Base-by-base conservation (phyloP, 139 green algal genomes). In the Micractinium conductrix region DNA sequence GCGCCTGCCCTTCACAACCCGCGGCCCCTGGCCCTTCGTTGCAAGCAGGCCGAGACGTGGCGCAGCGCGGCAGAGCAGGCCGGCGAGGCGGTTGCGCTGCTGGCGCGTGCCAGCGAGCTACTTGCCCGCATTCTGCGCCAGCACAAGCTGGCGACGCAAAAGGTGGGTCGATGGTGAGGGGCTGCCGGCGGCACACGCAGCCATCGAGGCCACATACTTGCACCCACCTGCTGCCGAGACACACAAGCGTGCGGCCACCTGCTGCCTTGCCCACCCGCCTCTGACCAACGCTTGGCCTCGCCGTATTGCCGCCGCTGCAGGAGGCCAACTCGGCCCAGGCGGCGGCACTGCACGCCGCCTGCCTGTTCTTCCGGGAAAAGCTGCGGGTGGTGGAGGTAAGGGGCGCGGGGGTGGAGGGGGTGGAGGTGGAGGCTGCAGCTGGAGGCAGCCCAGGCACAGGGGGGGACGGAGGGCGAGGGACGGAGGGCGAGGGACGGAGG, bases 321-420 rank as follows among this genome's bases (percentile, higher is more conserved):
- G 80, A 63, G 22, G 80, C 80, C 1, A 37, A 85, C 26, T 37
- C 69, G 50, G 67, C 80, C 33, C 68, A 79, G 35, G 80, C 80
- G 17, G 44, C 68, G 30, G 76, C 16, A 8, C 48, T 85, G 48
- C 48, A 28, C 44, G 37, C n/a, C 67, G 26, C 79, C 37, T 79
- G 80, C 35, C 2, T n/a, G 16, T 70, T 62, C n/a, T 68, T 85
- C 30, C 38, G 38, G 1, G 80, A 79, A 16, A 85, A 85, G 80
- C 53, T 85, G 48, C 67, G 48, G 35, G 30, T 78, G 80, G 80
- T 85, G 35, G 35, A 85, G 80, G 68, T 74, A 28, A 17, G n/a
- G n/a, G n/a, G n/a, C n/a, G n/a, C n/a, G n/a, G n/a, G n/a, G n/a
- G n/a, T n/a, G n/a, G n/a, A n/a, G n/a, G n/a, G n/a, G n/a, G n/a